Conservation (phyloP, 176 grass and related monocot genomes). For the Leersia perrieri region DNA sequence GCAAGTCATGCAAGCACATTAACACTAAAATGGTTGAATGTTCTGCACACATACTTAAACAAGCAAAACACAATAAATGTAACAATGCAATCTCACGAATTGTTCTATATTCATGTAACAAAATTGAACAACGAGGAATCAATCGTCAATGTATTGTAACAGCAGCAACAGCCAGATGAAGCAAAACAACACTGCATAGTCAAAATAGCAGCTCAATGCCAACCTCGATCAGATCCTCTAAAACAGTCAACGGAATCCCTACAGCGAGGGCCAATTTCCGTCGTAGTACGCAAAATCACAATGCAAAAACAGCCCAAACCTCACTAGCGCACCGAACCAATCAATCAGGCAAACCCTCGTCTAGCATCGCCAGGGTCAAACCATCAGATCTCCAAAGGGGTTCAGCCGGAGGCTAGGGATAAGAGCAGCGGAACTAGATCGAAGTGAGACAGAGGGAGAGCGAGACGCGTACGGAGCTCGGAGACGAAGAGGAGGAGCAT, state of each 20-base stretch:
- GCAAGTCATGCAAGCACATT: not conserved
- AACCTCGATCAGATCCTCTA: not conserved
- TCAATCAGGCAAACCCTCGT: not conserved
- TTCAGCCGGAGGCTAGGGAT: not conserved
- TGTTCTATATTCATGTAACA: not conserved
- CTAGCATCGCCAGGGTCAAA: not conserved
- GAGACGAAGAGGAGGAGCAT: slow-evolving; percentile 90
- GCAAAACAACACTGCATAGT: not conserved
- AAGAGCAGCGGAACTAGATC: not conserved
- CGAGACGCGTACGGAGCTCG: slow-evolving; percentile 62
- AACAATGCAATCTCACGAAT: not conserved
- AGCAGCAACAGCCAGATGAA: not conserved
- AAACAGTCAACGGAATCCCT: slow-evolving; percentile 17
- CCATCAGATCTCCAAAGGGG: not conserved
- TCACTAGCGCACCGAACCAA: not conserved
- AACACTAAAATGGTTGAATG: not conserved
- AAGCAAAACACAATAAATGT: not conserved
- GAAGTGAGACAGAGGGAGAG: not conserved
- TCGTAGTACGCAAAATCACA: not conserved
- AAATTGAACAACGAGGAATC: not conserved
- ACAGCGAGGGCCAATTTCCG: not conserved
- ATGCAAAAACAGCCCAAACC: not conserved
- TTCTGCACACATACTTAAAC: not conserved
- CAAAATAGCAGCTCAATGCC: slow-evolving; percentile 9
- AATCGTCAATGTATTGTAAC: not conserved